Evolutionary conservation across 2,329 filamentous ascomycete species (phyloP).

Genomic region (Talaromyces rugulosus): DNA sequence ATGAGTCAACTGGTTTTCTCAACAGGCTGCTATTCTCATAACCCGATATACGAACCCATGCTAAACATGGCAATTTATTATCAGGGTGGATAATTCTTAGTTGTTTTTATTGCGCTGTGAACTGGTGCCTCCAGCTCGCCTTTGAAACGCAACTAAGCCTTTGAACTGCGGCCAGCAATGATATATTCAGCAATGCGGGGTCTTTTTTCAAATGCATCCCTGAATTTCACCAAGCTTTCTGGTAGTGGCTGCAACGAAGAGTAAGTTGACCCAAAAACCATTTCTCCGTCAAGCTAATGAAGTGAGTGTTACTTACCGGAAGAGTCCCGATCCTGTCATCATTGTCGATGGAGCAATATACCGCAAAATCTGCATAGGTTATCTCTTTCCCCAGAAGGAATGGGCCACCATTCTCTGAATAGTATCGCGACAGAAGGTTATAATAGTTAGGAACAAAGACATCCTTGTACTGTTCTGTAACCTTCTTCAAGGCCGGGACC

Average conservation of each 20-base stretch:
- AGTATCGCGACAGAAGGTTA: slow-evolving; percentile 25
- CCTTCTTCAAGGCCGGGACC: slow-evolving; percentile 23
- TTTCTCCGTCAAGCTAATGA: neutral
- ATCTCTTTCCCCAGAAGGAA: slow-evolving; percentile 35
- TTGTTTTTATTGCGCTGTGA: too few relatives aligned
- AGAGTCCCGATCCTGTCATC: slow-evolving; percentile 30
- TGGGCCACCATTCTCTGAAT: slow-evolving; percentile 26
- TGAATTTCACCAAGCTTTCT: neutral
- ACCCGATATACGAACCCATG: too few relatives aligned
- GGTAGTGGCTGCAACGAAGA: neutral
- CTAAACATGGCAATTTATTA: too few relatives aligned
- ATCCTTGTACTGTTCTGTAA: slow-evolving; percentile 30
- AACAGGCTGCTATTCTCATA: too few relatives aligned
- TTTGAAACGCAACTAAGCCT: neutral
- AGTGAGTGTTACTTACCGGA: slow-evolving; percentile 21
- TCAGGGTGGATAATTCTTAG: too few relatives aligned
- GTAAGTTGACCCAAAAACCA: neutral
- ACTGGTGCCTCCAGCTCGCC: too few relatives aligned
- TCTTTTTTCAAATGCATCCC: neutral
- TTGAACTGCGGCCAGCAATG: neutral
- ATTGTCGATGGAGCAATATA: slow-evolving; percentile 39
- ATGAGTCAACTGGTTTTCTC: too few relatives aligned
- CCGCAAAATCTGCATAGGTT: slow-evolving; percentile 37
- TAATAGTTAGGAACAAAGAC: slow-evolving; percentile 27
- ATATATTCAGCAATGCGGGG: slow-evolving; percentile 5